Evolutionary conservation across 176 grass and related monocot species (phyloP).

Genomic region (Cenchrus americanus): DNA sequence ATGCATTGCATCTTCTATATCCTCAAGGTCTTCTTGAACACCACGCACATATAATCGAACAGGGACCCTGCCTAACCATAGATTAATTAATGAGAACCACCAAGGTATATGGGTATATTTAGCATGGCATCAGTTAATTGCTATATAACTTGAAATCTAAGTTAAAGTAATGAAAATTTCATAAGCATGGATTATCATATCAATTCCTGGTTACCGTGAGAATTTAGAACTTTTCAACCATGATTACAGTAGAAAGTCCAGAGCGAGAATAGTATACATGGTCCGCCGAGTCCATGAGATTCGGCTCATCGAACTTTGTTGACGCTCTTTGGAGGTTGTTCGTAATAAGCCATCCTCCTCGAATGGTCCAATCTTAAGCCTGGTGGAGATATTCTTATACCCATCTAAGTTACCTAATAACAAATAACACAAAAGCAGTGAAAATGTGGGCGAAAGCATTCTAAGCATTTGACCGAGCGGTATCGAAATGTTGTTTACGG

Average conservation of each 20-base stretch:
- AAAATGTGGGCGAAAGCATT: background rate
- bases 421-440: conserved; percentile 28
- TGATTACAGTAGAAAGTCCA: background rate
- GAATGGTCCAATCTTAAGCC: conserved; percentile 83
- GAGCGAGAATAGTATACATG: conserved; percentile 70
- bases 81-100: conserved; percentile 44
- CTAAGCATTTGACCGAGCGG: background rate
- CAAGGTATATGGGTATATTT: background rate
- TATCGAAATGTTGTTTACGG: background rate
- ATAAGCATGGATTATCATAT: conserved; percentile 29
- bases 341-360: conserved; percentile 61
- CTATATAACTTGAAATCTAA: no score
- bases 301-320: conserved; percentile 82
- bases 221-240: background rate
- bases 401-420: conserved; percentile 70
- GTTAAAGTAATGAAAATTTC: background rate
- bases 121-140: background rate
- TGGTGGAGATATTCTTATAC: conserved; percentile 74
- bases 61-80: conserved; percentile 89
- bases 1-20: conserved; percentile 74
- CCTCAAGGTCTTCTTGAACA: conserved; percentile 63
- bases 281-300: conserved; percentile 58
- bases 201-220: background rate
- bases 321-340: conserved; percentile 43
- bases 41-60: conserved; percentile 83